phyloP scores from a whole-genome alignment of 129 eudicot genomes.

The Arctium minus region DNA sequence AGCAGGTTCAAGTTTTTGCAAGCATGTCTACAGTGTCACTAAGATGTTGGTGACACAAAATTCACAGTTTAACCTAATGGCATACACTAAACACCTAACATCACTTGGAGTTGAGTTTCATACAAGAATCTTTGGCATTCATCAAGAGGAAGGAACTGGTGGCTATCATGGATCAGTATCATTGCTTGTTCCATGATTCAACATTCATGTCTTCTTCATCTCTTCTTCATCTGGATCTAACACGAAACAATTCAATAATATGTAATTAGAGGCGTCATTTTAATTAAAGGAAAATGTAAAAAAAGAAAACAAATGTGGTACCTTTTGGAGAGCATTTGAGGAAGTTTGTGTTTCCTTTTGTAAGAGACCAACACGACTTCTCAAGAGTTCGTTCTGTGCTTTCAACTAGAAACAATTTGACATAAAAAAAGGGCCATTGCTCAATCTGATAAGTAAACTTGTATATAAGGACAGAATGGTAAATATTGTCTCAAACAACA shows the following conservation, averaged over 20 bases:
- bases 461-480: neutral
- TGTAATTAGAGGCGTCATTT: neutral
- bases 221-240: neutral
- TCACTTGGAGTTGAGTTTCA: neutral
- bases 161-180: neutral
- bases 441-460: neutral
- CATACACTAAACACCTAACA: neutral
- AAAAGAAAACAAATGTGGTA: constrained; percentile 1
- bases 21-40: neutral
- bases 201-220: neutral
- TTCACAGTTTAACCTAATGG: neutral
- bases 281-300: neutral
- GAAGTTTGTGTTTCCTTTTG: constrained; percentile 38
- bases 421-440: neutral
- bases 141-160: neutral
- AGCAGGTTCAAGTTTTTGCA: neutral
- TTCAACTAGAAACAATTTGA: constrained; percentile 40
- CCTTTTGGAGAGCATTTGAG: constrained; percentile 50
- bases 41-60: neutral
- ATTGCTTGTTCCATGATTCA: neutral
- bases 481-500: neutral
- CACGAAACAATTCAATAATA: neutral
- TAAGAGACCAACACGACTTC: constrained; percentile 45
- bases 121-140: neutral
- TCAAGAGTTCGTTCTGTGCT: constrained; percentile 34